Evolutionary conservation across 2,329 filamentous ascomycete genomes (phyloP), one percentile per base, ranked within the genome.

Genomic region (Lachnellula cervina): DNA sequence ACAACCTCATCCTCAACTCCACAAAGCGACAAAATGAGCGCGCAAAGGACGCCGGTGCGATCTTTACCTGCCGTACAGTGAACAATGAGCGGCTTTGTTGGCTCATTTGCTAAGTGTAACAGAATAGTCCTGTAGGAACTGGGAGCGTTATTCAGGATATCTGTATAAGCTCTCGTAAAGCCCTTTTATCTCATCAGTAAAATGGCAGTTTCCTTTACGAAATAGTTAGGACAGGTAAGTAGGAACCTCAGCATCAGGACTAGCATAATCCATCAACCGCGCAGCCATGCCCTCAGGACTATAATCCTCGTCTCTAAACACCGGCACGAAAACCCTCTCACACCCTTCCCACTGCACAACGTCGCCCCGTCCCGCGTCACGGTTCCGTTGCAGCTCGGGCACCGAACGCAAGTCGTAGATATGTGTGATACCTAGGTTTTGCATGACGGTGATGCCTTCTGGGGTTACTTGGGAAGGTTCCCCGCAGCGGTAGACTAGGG

Each of bases 21-120:
- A 8, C 83, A 83, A 28, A 90, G 75, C 25, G 79, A 72, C 40
- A 90, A 75, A 8, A 91, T 68, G 42, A 92, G 64, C 3, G 86
- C 88, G 49, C 82, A 80, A 45, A 90, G 72, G 4, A 91, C 78
- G 2, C 88, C 88, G 0, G 88, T 91, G 44, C 88, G 78, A 69
- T 92, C 88, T 71, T 92, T 92, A 13, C 88, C 88, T 0, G 86
- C 87, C 0, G 87, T 88, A 70, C 88, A 91, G 66, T 92, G 87
- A 7, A 90, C 74, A 6, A 90, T 73, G 9, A 87, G 71, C 7
- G 84, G 82, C 3, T 73, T 69, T 2, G 71, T 64, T 2, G 75
- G 67, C 4, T 67, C 62, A 44, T 74, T 63, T 9, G 66, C 59
- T 9, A 72, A 62, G 23, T 70, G 66, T 6, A 69, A 49, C 49